Percentiles rank a stretch among this genome's conserved stretches.
Conservation (phyloP, 73 alveolate species). For the Paramecium caudatum region DNA sequence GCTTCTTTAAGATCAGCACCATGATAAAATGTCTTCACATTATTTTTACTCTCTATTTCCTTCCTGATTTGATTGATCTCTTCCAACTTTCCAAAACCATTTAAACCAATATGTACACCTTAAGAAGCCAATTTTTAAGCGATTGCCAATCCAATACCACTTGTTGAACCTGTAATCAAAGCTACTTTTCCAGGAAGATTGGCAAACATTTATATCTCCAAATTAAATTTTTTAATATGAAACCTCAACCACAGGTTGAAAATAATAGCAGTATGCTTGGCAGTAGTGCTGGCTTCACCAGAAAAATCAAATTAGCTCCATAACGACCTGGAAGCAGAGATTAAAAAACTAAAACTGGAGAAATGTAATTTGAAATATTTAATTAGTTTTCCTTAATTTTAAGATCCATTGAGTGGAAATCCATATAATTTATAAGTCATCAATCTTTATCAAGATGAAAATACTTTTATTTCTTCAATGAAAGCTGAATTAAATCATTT, state of each 20-base stretch:
- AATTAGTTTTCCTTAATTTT: constrained; percentile 43
- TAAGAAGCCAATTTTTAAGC: constrained; percentile 68
- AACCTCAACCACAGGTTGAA: neutral
- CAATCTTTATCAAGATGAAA: constrained; percentile 25
- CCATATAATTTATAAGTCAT: constrained; percentile 33
- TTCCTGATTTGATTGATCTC: constrained; percentile 48
- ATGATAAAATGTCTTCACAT: constrained; percentile 63
- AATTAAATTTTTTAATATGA: too few species aligned
- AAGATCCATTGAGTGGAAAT: constrained; percentile 33
- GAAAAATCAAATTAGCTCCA: constrained; percentile 47
- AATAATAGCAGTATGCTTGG: constrained; percentile 40
- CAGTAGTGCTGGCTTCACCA: constrained; percentile 23
- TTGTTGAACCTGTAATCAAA: constrained; percentile 77
- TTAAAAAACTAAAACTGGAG: constrained; percentile 48
- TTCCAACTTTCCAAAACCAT: constrained; percentile 72
- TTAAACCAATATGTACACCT: constrained; percentile 69
- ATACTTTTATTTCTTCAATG: constrained; percentile 4
- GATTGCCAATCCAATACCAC: constrained; percentile 75
- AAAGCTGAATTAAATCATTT: constrained; percentile 19
- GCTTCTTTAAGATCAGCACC: constrained; percentile 68
- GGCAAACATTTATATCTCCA: constrained; percentile 61
- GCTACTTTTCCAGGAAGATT: constrained; percentile 78
- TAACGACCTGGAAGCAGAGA: constrained; percentile 67
- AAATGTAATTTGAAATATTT: constrained; percentile 26
- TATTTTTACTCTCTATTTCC: constrained; percentile 44